Evolutionary conservation across 1,284 basidiomycete genomes (phyloP), one percentile per base, ranked within the genome.

Genomic region (Phylloporus gajari): DNA sequence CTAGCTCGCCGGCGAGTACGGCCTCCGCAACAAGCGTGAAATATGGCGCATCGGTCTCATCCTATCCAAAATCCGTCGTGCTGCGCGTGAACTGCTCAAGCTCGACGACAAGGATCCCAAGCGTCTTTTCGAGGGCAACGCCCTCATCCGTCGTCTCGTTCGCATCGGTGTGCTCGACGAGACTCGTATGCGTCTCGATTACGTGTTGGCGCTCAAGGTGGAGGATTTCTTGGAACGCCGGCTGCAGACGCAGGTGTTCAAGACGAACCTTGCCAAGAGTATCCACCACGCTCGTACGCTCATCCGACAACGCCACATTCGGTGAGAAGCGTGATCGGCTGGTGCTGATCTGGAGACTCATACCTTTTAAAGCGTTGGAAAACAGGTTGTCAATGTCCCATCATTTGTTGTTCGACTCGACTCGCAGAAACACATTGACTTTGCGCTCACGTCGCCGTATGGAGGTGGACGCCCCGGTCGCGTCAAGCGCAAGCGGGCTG

Each of bases 201-300:
- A 99, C 93, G 97, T 99, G 89, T 89, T 99, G 84, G 97, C 97
- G 72, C 90, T 99, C 83, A 99, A 99, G 90, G 94, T 99, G 80
- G 97, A 99, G 88, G 97, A 99, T 88, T 99, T 99, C 93, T 94
- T 99, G 92, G 98, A 99, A 91, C 93, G 98, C 80, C 90, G 98
- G 81, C 89, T 99, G 81, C 98, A 99, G 89, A 99, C 98, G 70
- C 98, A 99, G 89, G 98, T 99, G 80, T 99, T 99, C 95, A 99
- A 99, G 92, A 93, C 91, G 77, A 97, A 97, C 79, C 91, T 99
- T 77, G 98, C 98, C 75, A 99, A 99, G 93, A 94, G 92, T 79
- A 98, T 99, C 81, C 98, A 99, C 87, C 98, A 99, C 85, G 98
- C 98, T 71, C 95, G 97, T 87, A 96, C 97, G 76, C 90, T 99